Percentiles rank a stretch among this genome's conserved stretches.
Conservation (phyloP, 805 yeast genomes). For the Zygotorulaspora florentina region DNA sequence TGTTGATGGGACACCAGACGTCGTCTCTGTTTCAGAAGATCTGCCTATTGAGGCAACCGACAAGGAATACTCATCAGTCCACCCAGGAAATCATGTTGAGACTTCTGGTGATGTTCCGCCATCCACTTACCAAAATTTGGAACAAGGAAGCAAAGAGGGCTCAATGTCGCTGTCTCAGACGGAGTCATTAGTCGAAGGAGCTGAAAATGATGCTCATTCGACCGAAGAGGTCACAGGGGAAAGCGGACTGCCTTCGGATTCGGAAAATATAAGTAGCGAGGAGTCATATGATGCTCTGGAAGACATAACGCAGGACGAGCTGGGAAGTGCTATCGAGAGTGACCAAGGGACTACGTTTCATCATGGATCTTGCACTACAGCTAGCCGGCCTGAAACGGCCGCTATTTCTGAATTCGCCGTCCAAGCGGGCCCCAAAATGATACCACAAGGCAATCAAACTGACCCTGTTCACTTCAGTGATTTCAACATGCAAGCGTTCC, state of each 20-base stretch:
- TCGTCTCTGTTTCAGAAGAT: no score
- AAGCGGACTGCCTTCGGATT: not conserved
- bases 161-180: no score
- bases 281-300: conserved; percentile 24
- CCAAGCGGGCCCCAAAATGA: not conserved
- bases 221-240: conserved; percentile 10
- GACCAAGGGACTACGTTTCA: not conserved
- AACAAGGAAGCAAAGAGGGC: no score
- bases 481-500: conserved; percentile 28
- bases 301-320: conserved; percentile 20
- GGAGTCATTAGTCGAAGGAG: not conserved
- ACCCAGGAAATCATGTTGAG: no score
- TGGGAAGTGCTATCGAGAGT: conserved; percentile 12
- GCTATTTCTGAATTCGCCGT: not conserved
- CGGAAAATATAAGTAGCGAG: conserved; percentile 6
- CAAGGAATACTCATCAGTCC: no score
- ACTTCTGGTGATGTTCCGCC: no score
- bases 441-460: conserved; percentile 19
- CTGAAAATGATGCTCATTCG: not conserved
- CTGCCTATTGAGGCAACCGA: no score
- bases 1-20: not conserved
- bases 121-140: no score
- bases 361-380: not conserved
- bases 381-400: not conserved
- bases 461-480: conserved; percentile 12